Base-by-base conservation (phyloP, 228 moss, liverwort and hornwort genomes). In the Sphagnum fallax region DNA sequence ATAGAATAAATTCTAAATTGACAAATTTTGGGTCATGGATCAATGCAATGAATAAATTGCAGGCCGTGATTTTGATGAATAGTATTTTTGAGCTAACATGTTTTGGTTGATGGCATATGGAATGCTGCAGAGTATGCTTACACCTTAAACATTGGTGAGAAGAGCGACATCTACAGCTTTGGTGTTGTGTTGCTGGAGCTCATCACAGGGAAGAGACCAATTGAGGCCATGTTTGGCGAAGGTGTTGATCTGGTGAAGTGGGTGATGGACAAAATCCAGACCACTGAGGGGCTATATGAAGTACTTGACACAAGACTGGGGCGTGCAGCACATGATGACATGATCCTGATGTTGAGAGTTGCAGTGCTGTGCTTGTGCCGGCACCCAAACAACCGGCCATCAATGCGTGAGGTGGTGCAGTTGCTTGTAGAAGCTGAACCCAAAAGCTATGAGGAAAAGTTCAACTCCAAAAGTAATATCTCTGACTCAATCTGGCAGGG, bases 121-220 rank as follows among this genome's bases (percentile, higher is more conserved):
- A 32, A 32, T 32, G 32, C 32, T 71, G 49, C 83, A 81, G 95
- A 96, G 80, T 96, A 96, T 63, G 95, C 90, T 9, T 96, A 96
- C 71, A 96, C 95, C 13, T 71, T 92, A 84, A 96, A 92, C 70
- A 92, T 96, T 53, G 89, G 83, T 48, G 90, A 87, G 78, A 96
- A 92, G 77, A 86, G 92, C 10, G 95, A 96, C 67, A 86, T 90
- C 69, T 96, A 96, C 72, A 96, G 95, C 84, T 96, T 92, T 61
- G 95, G 95, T 15, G 92, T 96, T 13, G 91, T 96, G 16, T 81
- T 96, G 8, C 81, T 96, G 14, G 95, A 96, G 81, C 81, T 96
- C 0, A 82, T 96, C 48, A 92, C 77, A 0, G 89, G 92, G 49
- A 92, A 84, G 86, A 82, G 62, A 76, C 95, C 95, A 1, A 77